These are phyloP conservation scores for Phytophthora meadii DNA, from an alignment of 352 stramenopile species.

Conservation along the genomic window DNA sequence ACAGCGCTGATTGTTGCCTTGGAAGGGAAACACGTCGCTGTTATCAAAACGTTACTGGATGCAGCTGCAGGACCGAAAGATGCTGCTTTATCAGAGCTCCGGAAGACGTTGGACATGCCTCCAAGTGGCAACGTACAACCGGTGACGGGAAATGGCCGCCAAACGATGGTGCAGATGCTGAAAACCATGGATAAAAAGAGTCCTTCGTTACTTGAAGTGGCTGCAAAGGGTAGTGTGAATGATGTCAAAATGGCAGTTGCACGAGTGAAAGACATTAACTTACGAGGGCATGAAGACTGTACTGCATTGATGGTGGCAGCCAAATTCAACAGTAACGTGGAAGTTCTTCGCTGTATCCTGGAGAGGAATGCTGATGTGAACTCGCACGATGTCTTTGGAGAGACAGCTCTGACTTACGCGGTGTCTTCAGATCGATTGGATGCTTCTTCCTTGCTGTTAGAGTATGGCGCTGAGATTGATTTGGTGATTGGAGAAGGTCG, in stretches of 20 bases:
- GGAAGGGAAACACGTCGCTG: background rate
- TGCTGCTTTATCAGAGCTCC: background rate
- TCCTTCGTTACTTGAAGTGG: background rate
- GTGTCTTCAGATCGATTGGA: background rate
- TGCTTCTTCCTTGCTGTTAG: background rate
- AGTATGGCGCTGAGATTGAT: background rate
- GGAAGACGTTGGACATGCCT: background rate
- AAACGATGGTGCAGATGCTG: background rate
- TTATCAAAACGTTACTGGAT: background rate
- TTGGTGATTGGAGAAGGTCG: background rate
- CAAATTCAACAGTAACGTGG: background rate
- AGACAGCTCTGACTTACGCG: background rate
- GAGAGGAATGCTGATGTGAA: background rate
- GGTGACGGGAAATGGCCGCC: background rate
- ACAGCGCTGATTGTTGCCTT: background rate
- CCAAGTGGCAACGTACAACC: background rate
- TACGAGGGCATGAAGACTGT: background rate
- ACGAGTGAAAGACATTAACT: conserved; percentile 1
- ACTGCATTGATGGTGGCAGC: conserved; percentile 1
- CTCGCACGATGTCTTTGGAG: background rate
- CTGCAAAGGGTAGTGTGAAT: background rate
- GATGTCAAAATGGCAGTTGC: background rate
- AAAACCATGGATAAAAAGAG: background rate
- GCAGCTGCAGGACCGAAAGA: background rate
- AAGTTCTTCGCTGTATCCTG: background rate